Base-by-base conservation (phyloP, 306 rosid species). In the Abrus pulchellus region DNA sequence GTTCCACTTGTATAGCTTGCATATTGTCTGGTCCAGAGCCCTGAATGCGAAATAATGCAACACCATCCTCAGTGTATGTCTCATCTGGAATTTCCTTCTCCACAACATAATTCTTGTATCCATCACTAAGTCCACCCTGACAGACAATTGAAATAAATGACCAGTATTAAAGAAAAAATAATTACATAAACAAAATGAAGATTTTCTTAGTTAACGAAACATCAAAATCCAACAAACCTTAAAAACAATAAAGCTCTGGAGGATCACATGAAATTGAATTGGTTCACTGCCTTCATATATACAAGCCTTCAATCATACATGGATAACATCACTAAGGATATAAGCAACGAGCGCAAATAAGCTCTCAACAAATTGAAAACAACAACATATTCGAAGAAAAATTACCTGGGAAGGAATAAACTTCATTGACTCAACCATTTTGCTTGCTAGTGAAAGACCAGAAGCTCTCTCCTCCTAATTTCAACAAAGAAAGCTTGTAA, bases 1-100 rank as follows among this genome's bases (percentile, higher is more conserved):
- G 56, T 40, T 93, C 94, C 47, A 93, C 93, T 93, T 96, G 99
- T 85, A 93, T 93, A 68, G 99, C 98, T 87, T 96, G 99, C 99
- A 96, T 96, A 85, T 90, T 96, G 12, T 96, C 98, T 13, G 99
- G 92, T 71, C 98, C 99, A 57, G 93, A 68, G 83, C 99, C 99
- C 83, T 96, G 99, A 74, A 96, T 89, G 76, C 99, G 94, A 82
- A 96, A 93, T 74, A 96, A 84, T 48, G 97, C 99, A 73, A 93
- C 75, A 48, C 94, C 91, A 44, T 92, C 97, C 76, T 80, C 98
- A 33, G 78, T 86, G 78, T 93, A 96, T 55, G 99, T 96, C 67
- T 88, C 93, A 76, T 93, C 99, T 34, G 93, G 89, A 80, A 88
- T 87, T 85, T 74, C 94, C 77, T 83, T 92, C 86, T 90, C 97